Evolutionary conservation across 768 basidiomycete genomes (phyloP).

Genomic region (Imleria badia): DNA sequence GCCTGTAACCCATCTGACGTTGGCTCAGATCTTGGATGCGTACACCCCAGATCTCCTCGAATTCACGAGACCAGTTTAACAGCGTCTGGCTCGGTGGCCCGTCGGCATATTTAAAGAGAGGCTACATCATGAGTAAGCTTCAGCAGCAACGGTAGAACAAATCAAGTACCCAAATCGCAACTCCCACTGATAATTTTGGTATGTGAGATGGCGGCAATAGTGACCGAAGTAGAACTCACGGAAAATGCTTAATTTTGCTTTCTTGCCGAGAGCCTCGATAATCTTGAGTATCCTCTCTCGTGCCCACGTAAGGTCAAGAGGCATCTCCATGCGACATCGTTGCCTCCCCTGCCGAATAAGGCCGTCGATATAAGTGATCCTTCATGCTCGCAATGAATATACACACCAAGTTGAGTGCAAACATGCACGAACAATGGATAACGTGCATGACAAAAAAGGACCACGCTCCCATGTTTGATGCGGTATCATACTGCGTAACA

Average conservation of each 20-base stretch:
- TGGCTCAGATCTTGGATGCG: constrained; percentile 49
- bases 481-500: constrained; percentile 75
- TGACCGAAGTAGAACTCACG: constrained; percentile 40
- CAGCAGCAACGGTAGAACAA: constrained; percentile 20
- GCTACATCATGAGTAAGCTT: constrained; percentile 38
- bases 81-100: constrained; percentile 51
- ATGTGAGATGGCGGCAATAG: constrained; percentile 23
- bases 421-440: constrained; percentile 64
- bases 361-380: neutral
- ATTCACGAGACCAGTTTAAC: constrained; percentile 59
- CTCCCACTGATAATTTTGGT: constrained; percentile 49
- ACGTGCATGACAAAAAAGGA: constrained; percentile 76
- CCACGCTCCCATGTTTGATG: constrained; percentile 78
- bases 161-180: constrained; percentile 58
- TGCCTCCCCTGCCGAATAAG: constrained; percentile 27
- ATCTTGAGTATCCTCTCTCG: constrained; percentile 41
- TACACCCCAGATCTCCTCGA: constrained; percentile 67
- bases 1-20: constrained; percentile 15
- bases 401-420: constrained; percentile 65
- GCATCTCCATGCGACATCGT: constrained; percentile 29
- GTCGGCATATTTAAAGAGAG: constrained; percentile 63
- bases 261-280: constrained; percentile 39
- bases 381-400: neutral
- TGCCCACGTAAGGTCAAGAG: constrained; percentile 33
- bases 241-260: constrained; percentile 44